Percentiles rank a stretch among this genome's conserved stretches.
Conservation (phyloP, 306 rosid genomes). For the Dalbergia cultrata region DNA sequence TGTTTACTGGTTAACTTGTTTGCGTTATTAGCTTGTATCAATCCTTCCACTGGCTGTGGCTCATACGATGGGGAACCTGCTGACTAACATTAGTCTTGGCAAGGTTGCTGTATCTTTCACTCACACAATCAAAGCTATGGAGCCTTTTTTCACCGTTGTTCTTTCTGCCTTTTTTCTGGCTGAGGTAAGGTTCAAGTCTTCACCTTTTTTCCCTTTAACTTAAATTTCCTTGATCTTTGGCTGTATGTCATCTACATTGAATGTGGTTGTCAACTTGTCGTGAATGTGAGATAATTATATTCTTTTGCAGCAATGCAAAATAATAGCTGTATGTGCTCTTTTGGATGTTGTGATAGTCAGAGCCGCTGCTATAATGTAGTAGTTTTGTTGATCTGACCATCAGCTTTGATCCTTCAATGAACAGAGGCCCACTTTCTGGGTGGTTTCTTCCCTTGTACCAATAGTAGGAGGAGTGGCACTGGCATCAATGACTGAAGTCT, state of each 20-base stretch:
- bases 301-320: not conserved
- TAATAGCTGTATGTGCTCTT: constrained; percentile 8
- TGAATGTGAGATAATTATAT: not conserved
- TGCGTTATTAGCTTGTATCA: constrained; percentile 57
- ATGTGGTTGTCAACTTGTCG: not conserved
- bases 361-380: constrained; percentile 20
- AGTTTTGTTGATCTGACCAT: constrained; percentile 45
- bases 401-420: constrained; percentile 54
- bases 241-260: not conserved
- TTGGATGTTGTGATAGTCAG: not conserved
- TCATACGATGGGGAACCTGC: constrained; percentile 76
- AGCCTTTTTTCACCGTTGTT: constrained; percentile 80
- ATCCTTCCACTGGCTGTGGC: constrained; percentile 71
- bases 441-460: constrained; percentile 86
- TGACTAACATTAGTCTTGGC: constrained; percentile 80
- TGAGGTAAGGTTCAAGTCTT: constrained; percentile 60
- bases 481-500: constrained; percentile 86
- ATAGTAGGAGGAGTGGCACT: constrained; percentile 93
- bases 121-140: constrained; percentile 86
- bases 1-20: not conserved
- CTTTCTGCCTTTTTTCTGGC: constrained; percentile 69
- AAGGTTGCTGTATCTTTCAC: constrained; percentile 85
- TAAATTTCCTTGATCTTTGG: not conserved
- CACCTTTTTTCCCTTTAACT: not conserved
- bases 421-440: constrained; percentile 80